Evolutionary conservation across 306 rosid genomes (phyloP).

Genomic region (Canavalia ensiformis): DNA sequence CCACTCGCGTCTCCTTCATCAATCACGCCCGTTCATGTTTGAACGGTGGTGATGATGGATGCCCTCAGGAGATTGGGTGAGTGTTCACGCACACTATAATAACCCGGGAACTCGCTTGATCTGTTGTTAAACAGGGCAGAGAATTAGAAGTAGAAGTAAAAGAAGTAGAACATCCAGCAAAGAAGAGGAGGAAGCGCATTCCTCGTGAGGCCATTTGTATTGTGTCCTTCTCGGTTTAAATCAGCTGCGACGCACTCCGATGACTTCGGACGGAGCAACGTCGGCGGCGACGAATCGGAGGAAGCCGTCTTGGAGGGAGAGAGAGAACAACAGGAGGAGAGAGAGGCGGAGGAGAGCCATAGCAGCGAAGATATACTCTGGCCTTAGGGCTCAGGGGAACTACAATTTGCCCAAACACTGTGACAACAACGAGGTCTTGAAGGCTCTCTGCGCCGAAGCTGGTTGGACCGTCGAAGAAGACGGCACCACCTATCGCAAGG

Average conservation of each 20-base stretch:
- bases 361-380: slow-evolving; percentile 82
- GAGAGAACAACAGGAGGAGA: slow-evolving; percentile 90
- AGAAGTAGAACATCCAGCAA: slow-evolving; percentile 1
- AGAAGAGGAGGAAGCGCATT: slow-evolving; percentile 53
- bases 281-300: slow-evolving; percentile 72
- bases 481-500: slow-evolving; percentile 94
- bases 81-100: slow-evolving; percentile 21
- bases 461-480: slow-evolving; percentile 98
- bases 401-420: slow-evolving; percentile 91
- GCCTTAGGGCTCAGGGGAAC: slow-evolving; percentile 89
- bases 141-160: slow-evolving; percentile 14
- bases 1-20: not conserved
- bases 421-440: slow-evolving; percentile 90
- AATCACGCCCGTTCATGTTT: slow-evolving; percentile 15
- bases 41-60: slow-evolving; percentile 5
- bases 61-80: slow-evolving; percentile 5
- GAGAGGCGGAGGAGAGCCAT: slow-evolving; percentile 91
- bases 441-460: slow-evolving; percentile 88
- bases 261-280: slow-evolving; percentile 91
- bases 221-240: slow-evolving; percentile 45
- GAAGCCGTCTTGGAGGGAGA: slow-evolving; percentile 98
- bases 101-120: slow-evolving; percentile 40
- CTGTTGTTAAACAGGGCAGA: slow-evolving; percentile 23
- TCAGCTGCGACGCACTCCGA: slow-evolving; percentile 59
- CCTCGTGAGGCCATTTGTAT: slow-evolving; percentile 64